Percentiles rank a stretch among this genome's conserved stretches.
Evolutionary conservation across 164 flowering plant species (phyloP).

Genomic region (Buxus sempervirens): DNA sequence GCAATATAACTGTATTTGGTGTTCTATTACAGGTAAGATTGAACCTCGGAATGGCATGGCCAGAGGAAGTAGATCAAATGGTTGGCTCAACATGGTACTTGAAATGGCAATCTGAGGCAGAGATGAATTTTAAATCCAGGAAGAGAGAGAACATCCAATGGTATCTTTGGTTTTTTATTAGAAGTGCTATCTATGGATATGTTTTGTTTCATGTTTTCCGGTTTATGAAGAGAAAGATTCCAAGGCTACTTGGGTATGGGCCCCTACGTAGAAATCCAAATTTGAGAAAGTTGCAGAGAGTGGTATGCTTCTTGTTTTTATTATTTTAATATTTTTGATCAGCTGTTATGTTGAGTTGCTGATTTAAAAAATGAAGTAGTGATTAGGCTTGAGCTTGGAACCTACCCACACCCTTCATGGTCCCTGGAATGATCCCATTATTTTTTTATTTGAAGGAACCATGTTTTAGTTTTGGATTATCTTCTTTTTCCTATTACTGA

Average conservation of each 20-base stretch:
- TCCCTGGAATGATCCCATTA: background rate
- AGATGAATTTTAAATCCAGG: constrained; percentile 54
- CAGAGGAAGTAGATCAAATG: constrained; percentile 59
- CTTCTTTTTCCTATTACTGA: background rate
- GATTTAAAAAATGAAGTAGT: background rate
- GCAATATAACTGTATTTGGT: background rate
- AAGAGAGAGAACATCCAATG: constrained; percentile 46
- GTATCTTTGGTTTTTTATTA: constrained; percentile 57
- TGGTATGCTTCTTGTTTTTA: constrained; percentile 48
- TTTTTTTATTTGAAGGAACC: background rate
- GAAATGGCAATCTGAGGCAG: constrained; percentile 82
- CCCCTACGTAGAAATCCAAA: constrained; percentile 73
- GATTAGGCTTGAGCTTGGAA: background rate
- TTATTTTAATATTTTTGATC: background rate
- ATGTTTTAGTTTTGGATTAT: background rate
- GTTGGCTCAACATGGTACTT: constrained; percentile 82
- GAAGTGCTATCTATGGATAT: constrained; percentile 56
- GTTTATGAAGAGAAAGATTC: constrained; percentile 58
- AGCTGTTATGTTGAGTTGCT: background rate
- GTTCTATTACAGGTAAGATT: constrained; percentile 52
- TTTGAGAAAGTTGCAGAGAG: constrained; percentile 47
- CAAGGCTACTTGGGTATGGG: constrained; percentile 67
- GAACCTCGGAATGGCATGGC: constrained; percentile 87
- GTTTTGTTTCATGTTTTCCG: constrained; percentile 49
- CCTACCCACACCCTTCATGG: background rate